Evolutionary conservation across 2,329 filamentous ascomycete species (phyloP).

Genomic region (Aspergillus pseudotamarii): DNA sequence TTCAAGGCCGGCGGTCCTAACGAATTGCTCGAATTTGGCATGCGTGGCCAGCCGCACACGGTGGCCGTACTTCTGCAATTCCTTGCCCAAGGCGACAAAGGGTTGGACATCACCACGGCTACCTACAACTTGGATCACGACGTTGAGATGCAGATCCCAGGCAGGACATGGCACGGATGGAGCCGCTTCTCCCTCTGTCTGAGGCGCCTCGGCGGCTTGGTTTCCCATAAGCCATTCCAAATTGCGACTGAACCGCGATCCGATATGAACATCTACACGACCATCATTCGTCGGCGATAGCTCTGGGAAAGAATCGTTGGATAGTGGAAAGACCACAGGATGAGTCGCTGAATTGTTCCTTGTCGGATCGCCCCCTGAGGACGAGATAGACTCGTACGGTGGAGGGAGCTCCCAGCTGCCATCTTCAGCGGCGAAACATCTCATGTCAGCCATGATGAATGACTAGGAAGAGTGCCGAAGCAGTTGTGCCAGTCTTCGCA

Average conservation of each 20-base stretch:
- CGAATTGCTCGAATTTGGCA: conserved; percentile 55
- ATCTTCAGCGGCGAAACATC: background rate
- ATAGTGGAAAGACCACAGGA: background rate
- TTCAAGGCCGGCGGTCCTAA: conserved; percentile 54
- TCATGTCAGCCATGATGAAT: background rate
- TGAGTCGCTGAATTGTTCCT: background rate
- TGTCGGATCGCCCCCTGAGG: background rate
- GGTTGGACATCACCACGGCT: conserved; percentile 62
- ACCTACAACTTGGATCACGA: conserved; percentile 60
- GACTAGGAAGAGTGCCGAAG: background rate
- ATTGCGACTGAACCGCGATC: background rate
- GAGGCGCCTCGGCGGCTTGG: background rate
- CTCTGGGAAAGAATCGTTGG: background rate
- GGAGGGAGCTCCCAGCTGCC: background rate
- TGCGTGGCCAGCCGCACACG: conserved; percentile 62
- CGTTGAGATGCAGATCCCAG: conserved; percentile 41
- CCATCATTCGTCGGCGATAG: background rate
- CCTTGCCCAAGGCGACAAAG: conserved; percentile 58
- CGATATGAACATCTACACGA: background rate
- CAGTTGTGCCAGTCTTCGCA: background rate
- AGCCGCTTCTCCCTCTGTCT: background rate
- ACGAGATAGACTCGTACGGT: background rate
- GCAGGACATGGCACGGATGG: background rate
- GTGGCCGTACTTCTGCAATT: conserved; percentile 54
- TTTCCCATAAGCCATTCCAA: background rate